Conservation (phyloP, 768 basidiomycete genomes). For the Xerocomellus amylosporus region DNA sequence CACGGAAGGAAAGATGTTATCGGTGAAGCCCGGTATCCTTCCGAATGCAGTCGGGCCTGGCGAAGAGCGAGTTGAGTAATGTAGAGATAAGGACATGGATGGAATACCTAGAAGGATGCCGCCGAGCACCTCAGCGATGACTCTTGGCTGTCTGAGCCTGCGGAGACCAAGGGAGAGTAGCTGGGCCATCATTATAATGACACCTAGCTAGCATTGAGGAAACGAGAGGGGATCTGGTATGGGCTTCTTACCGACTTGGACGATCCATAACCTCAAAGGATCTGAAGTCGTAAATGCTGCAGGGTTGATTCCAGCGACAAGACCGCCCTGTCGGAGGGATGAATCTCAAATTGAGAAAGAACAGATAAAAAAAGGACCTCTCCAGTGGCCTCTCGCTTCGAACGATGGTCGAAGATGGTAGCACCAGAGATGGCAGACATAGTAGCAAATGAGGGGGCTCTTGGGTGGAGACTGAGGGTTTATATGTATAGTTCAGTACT, state of each 20-base stretch:
- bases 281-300: slow-evolving; percentile 59
- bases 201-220: slow-evolving; percentile 40
- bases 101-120: slow-evolving; percentile 78
- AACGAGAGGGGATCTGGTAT: not conserved
- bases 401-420: slow-evolving; percentile 21
- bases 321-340: slow-evolving; percentile 54
- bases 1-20: slow-evolving; percentile 73
- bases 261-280: slow-evolving; percentile 74
- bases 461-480: no score
- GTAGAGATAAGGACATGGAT: slow-evolving; percentile 34
- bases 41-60: slow-evolving; percentile 58
- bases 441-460: not conserved
- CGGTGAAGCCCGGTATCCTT: slow-evolving; percentile 83
- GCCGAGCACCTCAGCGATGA: slow-evolving; percentile 81
- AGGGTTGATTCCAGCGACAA: slow-evolving; percentile 75
- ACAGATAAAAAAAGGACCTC: slow-evolving; percentile 13
- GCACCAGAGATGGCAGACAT: slow-evolving; percentile 47
- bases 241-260: slow-evolving; percentile 63
- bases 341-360: not conserved
- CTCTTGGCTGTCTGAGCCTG: slow-evolving; percentile 81
- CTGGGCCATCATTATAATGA: slow-evolving; percentile 82
- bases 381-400: slow-evolving; percentile 18
- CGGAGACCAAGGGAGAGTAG: slow-evolving; percentile 67
- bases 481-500: no score
- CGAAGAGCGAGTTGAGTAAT: not conserved